Evolutionary conservation across 805 yeast species (phyloP), one percentile per base, ranked within the genome.

Genomic region (Candida hispaniensis): DNA sequence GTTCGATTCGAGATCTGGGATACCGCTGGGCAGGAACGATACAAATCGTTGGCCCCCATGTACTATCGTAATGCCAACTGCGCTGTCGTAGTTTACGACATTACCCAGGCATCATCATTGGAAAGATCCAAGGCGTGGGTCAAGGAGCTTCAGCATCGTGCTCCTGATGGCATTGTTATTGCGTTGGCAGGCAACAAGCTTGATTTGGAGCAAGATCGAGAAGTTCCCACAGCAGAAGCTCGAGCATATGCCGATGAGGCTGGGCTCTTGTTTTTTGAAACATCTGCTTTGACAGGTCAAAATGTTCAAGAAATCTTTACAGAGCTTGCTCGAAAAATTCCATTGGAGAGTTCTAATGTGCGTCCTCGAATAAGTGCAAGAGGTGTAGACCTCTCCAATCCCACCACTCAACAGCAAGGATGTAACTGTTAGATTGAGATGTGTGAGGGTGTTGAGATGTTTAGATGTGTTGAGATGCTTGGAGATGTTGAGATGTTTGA

Each of bases 1-100:
- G 66, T 56, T 40, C 61, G 52, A 54, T 75, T 56, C 34, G 72
- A 67, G 44, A 67, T 67, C 20, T 67, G 72, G 67, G 98, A 88
- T 54, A 88, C 98, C 9, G 98, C 98, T 0, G 98, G 98, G 15
- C 98, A 79, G 53, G 93, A 79, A 52, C 63, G 93, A 32, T 80
- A 80, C 61, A 80, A 78, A 49, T 75, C 82, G 12, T 58, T 79
- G 43, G 85, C 91, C 0, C 91, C 93, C 11, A 75, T 80, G 76
- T 79, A 80, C 52, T 79, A 80, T 50, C 60, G 93, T 38, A 79
- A 80, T 47, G 77, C 91, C 1, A 73, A 79, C 49, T 71, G 78
- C 17, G 97, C 97, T 0, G 64, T 91, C 14, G 79, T 91, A 0
- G 93, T 93, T 14, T 88, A 79, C 52, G 97, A 91, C 52, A 54